Percentiles rank a stretch among this genome's conserved stretches.
These are phyloP conservation scores for Claviceps quebecensis DNA, from an alignment of 2,329 filamentous ascomycete genomes.

Conservation along the genomic window DNA sequence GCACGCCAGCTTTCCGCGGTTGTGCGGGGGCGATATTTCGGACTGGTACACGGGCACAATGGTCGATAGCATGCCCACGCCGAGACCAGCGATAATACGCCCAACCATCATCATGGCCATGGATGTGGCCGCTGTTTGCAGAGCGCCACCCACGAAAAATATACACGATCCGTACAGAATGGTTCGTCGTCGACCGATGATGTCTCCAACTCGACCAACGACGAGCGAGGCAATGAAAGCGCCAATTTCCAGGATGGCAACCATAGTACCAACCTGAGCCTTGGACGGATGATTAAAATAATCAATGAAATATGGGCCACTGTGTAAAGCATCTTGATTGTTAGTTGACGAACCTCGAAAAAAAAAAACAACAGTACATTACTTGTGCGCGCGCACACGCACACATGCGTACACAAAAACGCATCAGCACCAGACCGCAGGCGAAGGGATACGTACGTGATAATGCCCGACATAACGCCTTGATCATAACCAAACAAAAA, in stretches of 20 bases:
- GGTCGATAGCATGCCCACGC: slow-evolving; percentile 77
- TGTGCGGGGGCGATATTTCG: slow-evolving; percentile 91
- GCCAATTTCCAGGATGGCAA: slow-evolving; percentile 88
- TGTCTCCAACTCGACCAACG: slow-evolving; percentile 79
- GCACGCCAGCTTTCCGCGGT: slow-evolving; percentile 86
- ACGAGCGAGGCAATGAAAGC: slow-evolving; percentile 79
- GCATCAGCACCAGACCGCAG: background rate
- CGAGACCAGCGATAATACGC: slow-evolving; percentile 70
- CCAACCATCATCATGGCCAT: slow-evolving; percentile 85
- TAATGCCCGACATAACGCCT: slow-evolving; percentile 70
- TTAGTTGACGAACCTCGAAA: background rate
- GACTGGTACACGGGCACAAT: slow-evolving; percentile 92
- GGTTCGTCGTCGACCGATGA: slow-evolving; percentile 76
- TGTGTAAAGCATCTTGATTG: slow-evolving; percentile 21
- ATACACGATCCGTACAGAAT: slow-evolving; percentile 89
- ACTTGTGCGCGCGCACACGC: background rate
- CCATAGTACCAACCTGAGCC: slow-evolving; percentile 89
- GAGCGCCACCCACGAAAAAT: slow-evolving; percentile 69
- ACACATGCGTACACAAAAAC: background rate
- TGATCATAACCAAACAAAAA: slow-evolving; percentile 87
- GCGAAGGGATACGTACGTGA: slow-evolving; percentile 35
- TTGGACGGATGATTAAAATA: slow-evolving; percentile 83
- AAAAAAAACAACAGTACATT: too few relatives aligned
- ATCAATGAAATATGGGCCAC: slow-evolving; percentile 74
- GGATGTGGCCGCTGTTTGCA: slow-evolving; percentile 68